Evolutionary conservation across 257 asterid genomes (phyloP), one percentile per base, ranked within the genome.

Genomic region (Eustoma russellianum): DNA sequence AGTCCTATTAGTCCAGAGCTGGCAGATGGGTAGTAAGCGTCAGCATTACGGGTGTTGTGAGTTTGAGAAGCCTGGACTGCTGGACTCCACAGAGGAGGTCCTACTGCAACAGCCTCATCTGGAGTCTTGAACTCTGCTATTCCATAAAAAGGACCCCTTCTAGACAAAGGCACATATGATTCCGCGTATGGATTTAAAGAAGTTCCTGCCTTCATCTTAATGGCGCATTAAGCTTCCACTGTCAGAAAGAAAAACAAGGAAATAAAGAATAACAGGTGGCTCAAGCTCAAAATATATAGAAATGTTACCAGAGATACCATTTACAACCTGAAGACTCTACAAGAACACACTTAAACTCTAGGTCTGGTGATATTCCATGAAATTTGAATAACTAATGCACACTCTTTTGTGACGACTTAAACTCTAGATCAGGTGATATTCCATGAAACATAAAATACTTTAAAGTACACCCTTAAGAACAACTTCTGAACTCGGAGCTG

Each of bases 171-270:
- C 51, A 88, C 72, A 15, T 88, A 88, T 28, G 94, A 70, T 57
- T 82, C 79, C 56, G 97, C 97, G 67, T 75, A 72, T 30, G 97
- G 95, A 59, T 88, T 85, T 67, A 88, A 63, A 52, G 88, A 83
- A 46, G 74, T 11, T 60, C 83, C 80, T 15, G 77, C n/a, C 85
- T 68, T 82, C 97, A 88, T 85, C 55, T 69, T 71, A 70, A 74
- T 59, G 64, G 74, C 13, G 71, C 78, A 56, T 52, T 41, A 52
- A 59, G 45, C 47, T 33, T 11, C 62, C 56, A 57, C 72, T 64
- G 69, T 35, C 44, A 41, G 10, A 44, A 49, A 41, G n/a, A 33
- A 33, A 12, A 12, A 55, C n/a, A n/a, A 6, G n/a, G 33, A 52
- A 57, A 47, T 3, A 63, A 28, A 56, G 13, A 33, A 5, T 6